Percentiles rank a stretch among this genome's conserved stretches.
Conservation (phyloP, 2,329 filamentous ascomycete species). For the Gaeumannomyces sp. region DNA sequence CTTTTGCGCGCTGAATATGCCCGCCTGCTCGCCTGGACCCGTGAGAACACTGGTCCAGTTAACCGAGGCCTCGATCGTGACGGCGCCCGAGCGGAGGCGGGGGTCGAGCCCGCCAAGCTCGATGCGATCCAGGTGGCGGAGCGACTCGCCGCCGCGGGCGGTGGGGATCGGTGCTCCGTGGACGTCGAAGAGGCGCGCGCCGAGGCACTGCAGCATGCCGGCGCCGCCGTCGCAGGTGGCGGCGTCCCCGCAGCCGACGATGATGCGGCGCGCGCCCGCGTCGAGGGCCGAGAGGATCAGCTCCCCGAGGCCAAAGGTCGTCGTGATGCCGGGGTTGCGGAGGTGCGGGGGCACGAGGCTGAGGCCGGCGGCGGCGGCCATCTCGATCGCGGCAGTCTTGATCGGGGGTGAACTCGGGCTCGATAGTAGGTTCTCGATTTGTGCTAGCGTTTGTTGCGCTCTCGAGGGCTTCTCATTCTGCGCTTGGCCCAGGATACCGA, state of each 20-base stretch:
- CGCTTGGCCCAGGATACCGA: conserved; percentile 30
- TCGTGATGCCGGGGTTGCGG: conserved; percentile 41
- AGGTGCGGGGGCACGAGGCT: conserved; percentile 37
- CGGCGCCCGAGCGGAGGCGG: conserved; percentile 11
- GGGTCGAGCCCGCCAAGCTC: conserved; percentile 1
- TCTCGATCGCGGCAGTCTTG: conserved; percentile 42
- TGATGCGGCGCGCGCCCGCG: conserved; percentile 36
- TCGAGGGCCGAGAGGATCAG: conserved; percentile 40
- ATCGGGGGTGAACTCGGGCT: conserved; percentile 7
- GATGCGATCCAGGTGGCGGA: not conserved
- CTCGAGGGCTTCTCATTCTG: not conserved
- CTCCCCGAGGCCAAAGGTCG: conserved; percentile 45
- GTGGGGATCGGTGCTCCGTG: conserved; percentile 29
- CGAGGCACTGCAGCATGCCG: conserved; percentile 48
- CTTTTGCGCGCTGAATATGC: conserved; percentile 46
- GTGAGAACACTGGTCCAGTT: conserved; percentile 47
- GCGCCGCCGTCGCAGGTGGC: conserved; percentile 47
- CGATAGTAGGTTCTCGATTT: too few species aligned
- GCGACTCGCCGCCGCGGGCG: conserved; percentile 31
- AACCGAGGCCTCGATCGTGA: conserved; percentile 41
- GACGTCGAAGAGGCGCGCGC: conserved; percentile 34
- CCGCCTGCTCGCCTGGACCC: conserved; percentile 40
- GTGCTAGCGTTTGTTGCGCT: not conserved
- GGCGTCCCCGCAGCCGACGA: conserved; percentile 48
- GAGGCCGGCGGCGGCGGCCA: conserved; percentile 46